phyloP scores from a whole-genome alignment of 257 asterid genomes.

The Galeopsis tetrahit region DNA sequence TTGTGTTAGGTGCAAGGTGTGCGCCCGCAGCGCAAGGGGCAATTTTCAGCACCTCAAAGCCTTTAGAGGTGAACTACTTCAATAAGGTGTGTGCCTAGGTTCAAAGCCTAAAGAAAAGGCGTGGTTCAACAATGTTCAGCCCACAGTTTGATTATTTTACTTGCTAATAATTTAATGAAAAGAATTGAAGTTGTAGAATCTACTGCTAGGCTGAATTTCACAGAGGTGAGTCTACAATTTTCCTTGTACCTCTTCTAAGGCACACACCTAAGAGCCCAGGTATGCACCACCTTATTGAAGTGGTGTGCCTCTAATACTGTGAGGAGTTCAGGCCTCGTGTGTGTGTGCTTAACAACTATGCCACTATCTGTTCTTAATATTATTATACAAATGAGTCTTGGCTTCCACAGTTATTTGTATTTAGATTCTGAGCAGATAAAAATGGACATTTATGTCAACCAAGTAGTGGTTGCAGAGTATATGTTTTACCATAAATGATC shows the following conservation, averaged over 20 bases:
- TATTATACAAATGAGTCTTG: not conserved
- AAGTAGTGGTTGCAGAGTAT: not conserved
- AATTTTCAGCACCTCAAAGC: not conserved
- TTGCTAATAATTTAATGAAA: not conserved
- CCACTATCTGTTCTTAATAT: not conserved
- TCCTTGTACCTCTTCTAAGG: not conserved
- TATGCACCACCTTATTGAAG: not conserved
- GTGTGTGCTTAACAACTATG: not conserved
- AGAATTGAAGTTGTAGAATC: not conserved
- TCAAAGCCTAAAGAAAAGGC: not conserved
- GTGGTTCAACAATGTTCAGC: not conserved
- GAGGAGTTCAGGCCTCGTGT: not conserved
- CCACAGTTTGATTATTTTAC: not conserved
- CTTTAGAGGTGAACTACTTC: not conserved
- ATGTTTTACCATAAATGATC: not conserved
- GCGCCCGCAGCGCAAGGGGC: not conserved
- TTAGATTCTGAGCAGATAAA: not conserved
- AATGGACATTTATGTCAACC: not conserved
- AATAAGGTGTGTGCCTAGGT: not conserved
- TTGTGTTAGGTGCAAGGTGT: not conserved
- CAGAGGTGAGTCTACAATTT: not conserved
- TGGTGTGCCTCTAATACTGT: not conserved
- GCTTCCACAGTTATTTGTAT: not conserved
- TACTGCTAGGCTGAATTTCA: not conserved
- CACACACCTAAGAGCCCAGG: not conserved